A percentile compares a stretch with the other conserved stretches of the same genome.
Conservation (phyloP, 1,284 basidiomycete genomes). For the Ustilago curta region DNA sequence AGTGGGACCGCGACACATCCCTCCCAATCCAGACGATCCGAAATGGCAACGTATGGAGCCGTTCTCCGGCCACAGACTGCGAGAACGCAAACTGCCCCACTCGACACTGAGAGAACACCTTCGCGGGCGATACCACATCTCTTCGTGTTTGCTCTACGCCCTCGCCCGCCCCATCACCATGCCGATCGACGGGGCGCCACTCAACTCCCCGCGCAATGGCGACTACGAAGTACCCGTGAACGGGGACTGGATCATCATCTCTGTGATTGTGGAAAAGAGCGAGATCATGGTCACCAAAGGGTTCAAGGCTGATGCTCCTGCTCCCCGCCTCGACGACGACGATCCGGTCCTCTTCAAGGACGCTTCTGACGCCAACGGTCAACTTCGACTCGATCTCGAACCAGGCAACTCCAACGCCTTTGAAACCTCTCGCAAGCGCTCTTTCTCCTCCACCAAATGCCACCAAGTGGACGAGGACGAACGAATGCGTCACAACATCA, state of each 20-base stretch:
- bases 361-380: slow-evolving; percentile 14
- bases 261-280: slow-evolving; percentile 86
- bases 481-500: slow-evolving; percentile 69
- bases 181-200: background rate
- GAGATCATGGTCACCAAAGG: slow-evolving; percentile 75
- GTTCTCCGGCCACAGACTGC: slow-evolving; percentile 73
- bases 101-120: slow-evolving; percentile 85
- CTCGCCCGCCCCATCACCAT: slow-evolving; percentile 30
- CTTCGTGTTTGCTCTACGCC: slow-evolving; percentile 88
- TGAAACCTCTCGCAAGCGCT: background rate
- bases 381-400: slow-evolving; percentile 37
- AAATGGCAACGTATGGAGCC: slow-evolving; percentile 51
- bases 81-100: slow-evolving; percentile 80
- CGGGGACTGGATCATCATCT: slow-evolving; percentile 91
- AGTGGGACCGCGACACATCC: slow-evolving; percentile 32
- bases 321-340: slow-evolving; percentile 19
- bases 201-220: slow-evolving; percentile 25
- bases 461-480: slow-evolving; percentile 70
- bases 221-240: slow-evolving; percentile 89
- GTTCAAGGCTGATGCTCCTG: slow-evolving; percentile 2
- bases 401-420: slow-evolving; percentile 33
- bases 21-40: slow-evolving; percentile 36
- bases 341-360: slow-evolving; percentile 42
- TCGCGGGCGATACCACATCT: slow-evolving; percentile 83
- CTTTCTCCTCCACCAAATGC: background rate